Base-by-base conservation (phyloP, 306 rosid species). In the Hippophae gyantsensis region DNA sequence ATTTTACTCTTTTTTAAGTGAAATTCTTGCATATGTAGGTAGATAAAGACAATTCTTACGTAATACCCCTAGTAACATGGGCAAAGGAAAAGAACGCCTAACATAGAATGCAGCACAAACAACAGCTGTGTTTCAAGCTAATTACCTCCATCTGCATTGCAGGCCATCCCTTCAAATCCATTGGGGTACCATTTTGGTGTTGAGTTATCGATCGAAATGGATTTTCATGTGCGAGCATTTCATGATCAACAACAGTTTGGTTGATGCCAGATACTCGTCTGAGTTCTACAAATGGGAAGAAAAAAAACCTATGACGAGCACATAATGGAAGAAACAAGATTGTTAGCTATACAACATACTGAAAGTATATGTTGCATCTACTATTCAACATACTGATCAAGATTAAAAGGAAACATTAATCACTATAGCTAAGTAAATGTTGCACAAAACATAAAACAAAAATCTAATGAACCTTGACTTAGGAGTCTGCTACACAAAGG, bases 101-200 rank as follows among this genome's bases (percentile, higher is more conserved):
- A 18, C 23, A 18, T 18, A 18, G 23, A 18, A 14, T 11, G 23
- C 23, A 18, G 9, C 23, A 5, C 50, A 55, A 9, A n/a, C 38
- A 32, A 18, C 23, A 18, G 0, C 4, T n/a, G 43, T 45, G 4
- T 10, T 40, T 32, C 48, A 6, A 59, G 14, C 53, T 65, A 62
- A 54, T 46, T 72, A 87, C 96, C 96, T 88, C 89, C 63, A 77
- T 59, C 45, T 85, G 84, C 69, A 69, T 69, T 45, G 74, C 65
- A 69, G 87, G 82, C 94, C 94, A 88, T 60, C 84, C 89, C 61
- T 88, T 89, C 69, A 88, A 52, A 73, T 85, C 94, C 82, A 83
- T 85, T 13, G 84, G 76, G 68, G 82, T 74, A 23, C 78, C 82
- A 69, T 68, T 80, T 14, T 84, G 74, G 52, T 63, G 74, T 51